Base-by-base conservation (phyloP, 148 eudicot genomes). In the Pharnaceum exiguum region DNA sequence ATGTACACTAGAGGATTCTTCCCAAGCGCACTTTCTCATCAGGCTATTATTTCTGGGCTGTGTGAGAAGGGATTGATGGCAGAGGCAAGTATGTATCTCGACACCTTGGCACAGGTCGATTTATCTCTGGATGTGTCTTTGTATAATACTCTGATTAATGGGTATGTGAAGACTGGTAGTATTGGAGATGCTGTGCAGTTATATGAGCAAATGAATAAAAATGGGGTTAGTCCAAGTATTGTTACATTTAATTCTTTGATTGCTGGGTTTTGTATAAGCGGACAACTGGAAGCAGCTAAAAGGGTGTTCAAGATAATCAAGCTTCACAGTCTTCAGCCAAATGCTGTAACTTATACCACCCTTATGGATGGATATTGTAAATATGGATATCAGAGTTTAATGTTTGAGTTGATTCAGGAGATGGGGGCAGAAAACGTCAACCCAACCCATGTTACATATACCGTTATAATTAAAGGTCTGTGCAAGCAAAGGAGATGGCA, bases 241-340 rank as follows among this genome's bases (percentile, higher is more conserved):
- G 81, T 84, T 44, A 84, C 97, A 55, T 82, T 84, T 67, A 90
- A 90, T 78, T 80, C 93, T 55, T 54, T 87, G 70, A 82, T 90
- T 9, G 72, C 78, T 68, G 97, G 91, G 33, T 80, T 69, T 62
- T 90, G 93, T 71, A 82, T 67, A 75, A 42, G 59, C 57, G 45
- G 78, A 71, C 71, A 70, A 24, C 55, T 73, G 25, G 62, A n/a
- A 22, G 73, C 72, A 59, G 97, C 87, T 35, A 75, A 71, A 65
- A 73, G 53, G 61, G 80, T 79, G 78, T 68, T 87, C 25, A 79
- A 67, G 47, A 58, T 59, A 56, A 69, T 82, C 26, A 65, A 63
- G 48, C 23, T 36, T 18, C 74, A 75, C 58, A 85, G 80, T 19
- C 71, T 90, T 70, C 60, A 40, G 19, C 91, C 95, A 44, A 82